phyloP scores from a whole-genome alignment of 2,329 filamentous ascomycete species.

The Diaporthe aspalathi region DNA sequence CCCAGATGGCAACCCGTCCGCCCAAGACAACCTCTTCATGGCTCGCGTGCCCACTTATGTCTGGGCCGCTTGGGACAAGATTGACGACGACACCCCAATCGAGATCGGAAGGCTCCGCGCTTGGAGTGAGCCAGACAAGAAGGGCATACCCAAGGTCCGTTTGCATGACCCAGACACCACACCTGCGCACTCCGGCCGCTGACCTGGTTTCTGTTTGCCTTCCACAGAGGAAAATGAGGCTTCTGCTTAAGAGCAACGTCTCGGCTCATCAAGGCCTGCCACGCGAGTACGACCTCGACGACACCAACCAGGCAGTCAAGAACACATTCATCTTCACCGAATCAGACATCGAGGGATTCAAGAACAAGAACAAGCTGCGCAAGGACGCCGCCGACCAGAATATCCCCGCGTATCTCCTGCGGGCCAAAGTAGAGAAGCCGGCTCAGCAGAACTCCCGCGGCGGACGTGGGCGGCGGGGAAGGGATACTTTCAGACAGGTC shows the following conservation, averaged over 20 bases:
- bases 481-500: constrained; percentile 74
- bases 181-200: not conserved
- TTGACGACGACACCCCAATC: constrained; percentile 85
- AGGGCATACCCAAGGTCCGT: constrained; percentile 45
- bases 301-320: constrained; percentile 72
- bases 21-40: constrained; percentile 70
- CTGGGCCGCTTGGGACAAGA: constrained; percentile 80
- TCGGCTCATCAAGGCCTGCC: constrained; percentile 80
- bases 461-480: constrained; percentile 41
- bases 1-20: constrained; percentile 46
- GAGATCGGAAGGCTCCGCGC: constrained; percentile 80
- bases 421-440: constrained; percentile 58
- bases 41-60: constrained; percentile 83
- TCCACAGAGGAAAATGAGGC: constrained; percentile 62
- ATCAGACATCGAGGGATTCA: constrained; percentile 86
- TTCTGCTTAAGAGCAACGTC: constrained; percentile 75
- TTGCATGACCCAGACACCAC: not conserved
- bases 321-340: constrained; percentile 96
- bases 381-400: constrained; percentile 68
- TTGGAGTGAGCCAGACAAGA: constrained; percentile 62
- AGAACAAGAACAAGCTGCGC: constrained; percentile 66
- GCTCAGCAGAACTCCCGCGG: constrained; percentile 49
- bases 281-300: constrained; percentile 86
- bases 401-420: constrained; percentile 68
- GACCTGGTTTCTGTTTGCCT: not conserved